A percentile compares a stretch with the other conserved stretches of the same genome.
phyloP scores from a whole-genome alignment of 176 grass and related monocot genomes.

The Avena sativa region DNA sequence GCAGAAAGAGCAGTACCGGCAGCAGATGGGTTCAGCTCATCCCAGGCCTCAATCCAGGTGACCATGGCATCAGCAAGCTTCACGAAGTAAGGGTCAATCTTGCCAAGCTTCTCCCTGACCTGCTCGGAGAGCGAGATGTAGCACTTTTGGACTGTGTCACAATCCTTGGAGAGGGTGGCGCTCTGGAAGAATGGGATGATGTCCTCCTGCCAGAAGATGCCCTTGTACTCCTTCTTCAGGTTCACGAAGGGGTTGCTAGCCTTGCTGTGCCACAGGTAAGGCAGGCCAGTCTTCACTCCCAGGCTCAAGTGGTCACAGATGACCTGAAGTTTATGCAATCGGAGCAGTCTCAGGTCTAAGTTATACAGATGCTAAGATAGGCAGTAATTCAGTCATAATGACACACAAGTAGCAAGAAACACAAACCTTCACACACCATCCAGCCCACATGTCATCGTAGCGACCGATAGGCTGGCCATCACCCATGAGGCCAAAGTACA shows the following conservation, averaged over 20 bases:
- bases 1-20: background rate
- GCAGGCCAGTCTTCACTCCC: slow-evolving; percentile 94
- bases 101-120: slow-evolving; percentile 74
- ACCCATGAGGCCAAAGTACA: slow-evolving; percentile 87
- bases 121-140: slow-evolving; percentile 75
- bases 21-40: slow-evolving; percentile 72
- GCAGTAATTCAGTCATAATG: background rate
- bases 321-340: slow-evolving; percentile 59
- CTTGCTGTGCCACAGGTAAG: slow-evolving; percentile 99
- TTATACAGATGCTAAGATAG: background rate
- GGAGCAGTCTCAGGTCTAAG: background rate
- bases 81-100: slow-evolving; percentile 66
- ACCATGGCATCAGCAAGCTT: slow-evolving; percentile 94
- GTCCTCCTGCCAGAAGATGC: slow-evolving; percentile 99
- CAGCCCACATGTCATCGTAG: slow-evolving; percentile 89
- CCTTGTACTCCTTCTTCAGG: slow-evolving; percentile 98
- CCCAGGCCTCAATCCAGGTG: slow-evolving; percentile 96
- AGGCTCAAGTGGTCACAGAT: slow-evolving; percentile 93
- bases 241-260: slow-evolving; percentile 99
- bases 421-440: slow-evolving; percentile 78
- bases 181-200: slow-evolving; percentile 98
- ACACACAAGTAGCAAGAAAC: background rate
- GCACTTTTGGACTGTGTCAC: slow-evolving; percentile 87
- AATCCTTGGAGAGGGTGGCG: slow-evolving; percentile 69
- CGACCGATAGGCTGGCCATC: slow-evolving; percentile 69